Evolutionary conservation across 768 basidiomycete genomes (phyloP).

Genomic region (Rossbeevera mucosa): DNA sequence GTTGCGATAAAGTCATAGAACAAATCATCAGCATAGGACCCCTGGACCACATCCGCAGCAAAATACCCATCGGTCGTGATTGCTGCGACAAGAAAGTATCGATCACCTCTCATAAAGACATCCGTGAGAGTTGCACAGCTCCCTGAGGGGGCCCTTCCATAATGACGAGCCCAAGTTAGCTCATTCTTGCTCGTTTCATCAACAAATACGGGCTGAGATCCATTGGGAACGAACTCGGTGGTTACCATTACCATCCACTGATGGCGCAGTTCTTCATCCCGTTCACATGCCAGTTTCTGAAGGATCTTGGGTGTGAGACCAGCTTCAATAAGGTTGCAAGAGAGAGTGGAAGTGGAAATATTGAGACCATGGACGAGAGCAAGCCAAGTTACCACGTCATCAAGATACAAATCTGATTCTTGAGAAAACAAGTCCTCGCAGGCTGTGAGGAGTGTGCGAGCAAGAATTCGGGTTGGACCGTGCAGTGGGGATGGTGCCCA

Average conservation of each 20-base stretch:
- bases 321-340: conserved; percentile 10
- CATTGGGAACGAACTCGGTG: neutral
- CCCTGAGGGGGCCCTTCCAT: neutral
- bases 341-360: conserved; percentile 17
- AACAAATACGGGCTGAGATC: conserved; percentile 1
- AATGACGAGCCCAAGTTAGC: neutral
- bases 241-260: conserved; percentile 2
- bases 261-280: neutral
- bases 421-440: too few species aligned
- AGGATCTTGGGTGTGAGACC: neutral
- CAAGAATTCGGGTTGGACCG: too few species aligned
- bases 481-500: too few species aligned
- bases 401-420: neutral
- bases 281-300: conserved; percentile 1
- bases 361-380: conserved; percentile 20
- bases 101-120: too few species aligned
- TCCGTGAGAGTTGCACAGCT: conserved; percentile 13
- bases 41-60: too few species aligned
- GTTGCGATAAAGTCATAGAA: too few species aligned
- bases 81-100: too few species aligned
- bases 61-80: too few species aligned
- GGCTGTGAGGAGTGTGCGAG: too few species aligned
- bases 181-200: conserved; percentile 7
- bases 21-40: too few species aligned
- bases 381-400: conserved; percentile 1